Conservation (phyloP, 2,329 filamentous ascomycete genomes). For the Colletotrichum spinosum region DNA sequence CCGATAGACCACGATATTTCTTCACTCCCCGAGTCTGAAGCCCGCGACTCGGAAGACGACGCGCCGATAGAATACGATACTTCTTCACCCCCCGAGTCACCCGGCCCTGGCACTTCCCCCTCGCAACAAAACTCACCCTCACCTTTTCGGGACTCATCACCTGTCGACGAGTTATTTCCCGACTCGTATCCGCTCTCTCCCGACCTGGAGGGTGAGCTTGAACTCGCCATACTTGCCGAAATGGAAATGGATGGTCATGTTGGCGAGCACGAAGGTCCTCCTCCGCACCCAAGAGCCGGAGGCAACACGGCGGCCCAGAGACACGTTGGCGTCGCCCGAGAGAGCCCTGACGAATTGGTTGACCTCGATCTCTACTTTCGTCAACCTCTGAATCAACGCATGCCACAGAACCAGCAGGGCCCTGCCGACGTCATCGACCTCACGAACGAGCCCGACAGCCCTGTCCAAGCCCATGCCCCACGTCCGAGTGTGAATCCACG, state of each 20-base stretch:
- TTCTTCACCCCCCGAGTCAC: background rate
- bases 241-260: conserved; percentile 17
- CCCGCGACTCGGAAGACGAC: conserved; percentile 29
- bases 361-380: conserved; percentile 41
- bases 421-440: conserved; percentile 58
- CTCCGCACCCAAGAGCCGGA: background rate
- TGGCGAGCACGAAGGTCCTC: no score
- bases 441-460: conserved; percentile 63
- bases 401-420: conserved; percentile 21
- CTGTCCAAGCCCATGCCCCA: conserved; percentile 41
- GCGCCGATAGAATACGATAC: conserved; percentile 19
- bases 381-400: conserved; percentile 21
- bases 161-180: conserved; percentile 2
- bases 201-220: conserved; percentile 31
- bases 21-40: background rate
- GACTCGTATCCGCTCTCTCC: conserved; percentile 29
- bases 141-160: conserved; percentile 7
- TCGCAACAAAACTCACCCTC: conserved; percentile 6
- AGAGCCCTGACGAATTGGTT: conserved; percentile 41
- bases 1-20: conserved; percentile 23
- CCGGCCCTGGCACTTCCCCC: background rate
- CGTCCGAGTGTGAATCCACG: conserved; percentile 50
- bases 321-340: background rate
- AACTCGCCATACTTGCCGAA: conserved; percentile 34
- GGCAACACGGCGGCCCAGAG: conserved; percentile 3